phyloP scores from a whole-genome alignment of 2,329 filamentous ascomycete genomes.

The Penicillium olsonii region DNA sequence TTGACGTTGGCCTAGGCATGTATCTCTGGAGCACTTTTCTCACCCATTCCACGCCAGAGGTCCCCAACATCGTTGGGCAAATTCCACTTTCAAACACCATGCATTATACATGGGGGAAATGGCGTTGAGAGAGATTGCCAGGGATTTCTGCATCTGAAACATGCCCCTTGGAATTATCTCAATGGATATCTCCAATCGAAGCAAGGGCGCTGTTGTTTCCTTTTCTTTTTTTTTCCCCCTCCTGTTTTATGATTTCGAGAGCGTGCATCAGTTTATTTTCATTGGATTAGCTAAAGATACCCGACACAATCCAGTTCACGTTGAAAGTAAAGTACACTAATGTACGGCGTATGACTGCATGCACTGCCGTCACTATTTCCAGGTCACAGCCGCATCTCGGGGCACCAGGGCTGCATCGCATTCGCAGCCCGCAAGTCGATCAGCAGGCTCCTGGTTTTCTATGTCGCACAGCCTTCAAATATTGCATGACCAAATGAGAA shows the following conservation, averaged over 20 bases:
- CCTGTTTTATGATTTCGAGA: neutral
- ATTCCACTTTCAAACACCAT: neutral
- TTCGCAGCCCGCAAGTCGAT: too few relatives aligned
- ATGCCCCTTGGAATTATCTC: neutral
- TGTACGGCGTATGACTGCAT: neutral
- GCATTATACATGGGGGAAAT: neutral
- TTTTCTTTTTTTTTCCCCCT: neutral
- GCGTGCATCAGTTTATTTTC: slow-evolving; percentile 2
- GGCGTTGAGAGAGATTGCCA: neutral
- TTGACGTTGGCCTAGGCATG: neutral
- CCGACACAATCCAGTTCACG: slow-evolving; percentile 1
- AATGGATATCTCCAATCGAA: neutral
- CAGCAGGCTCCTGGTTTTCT: too few relatives aligned
- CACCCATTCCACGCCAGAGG: neutral
- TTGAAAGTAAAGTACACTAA: neutral
- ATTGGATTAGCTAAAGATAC: slow-evolving; percentile 6
- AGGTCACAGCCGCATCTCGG: neutral
- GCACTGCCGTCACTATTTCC: neutral
- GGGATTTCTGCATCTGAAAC: neutral
- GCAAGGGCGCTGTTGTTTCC: neutral
- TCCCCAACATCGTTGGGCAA: neutral
- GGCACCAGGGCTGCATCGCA: too few relatives aligned
- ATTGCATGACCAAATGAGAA: too few relatives aligned
- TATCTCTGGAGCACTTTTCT: too few relatives aligned
- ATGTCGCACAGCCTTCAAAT: neutral